Evolutionary conservation across 2,329 filamentous ascomycete genomes (phyloP).

Genomic region (Fusarium luffae): DNA sequence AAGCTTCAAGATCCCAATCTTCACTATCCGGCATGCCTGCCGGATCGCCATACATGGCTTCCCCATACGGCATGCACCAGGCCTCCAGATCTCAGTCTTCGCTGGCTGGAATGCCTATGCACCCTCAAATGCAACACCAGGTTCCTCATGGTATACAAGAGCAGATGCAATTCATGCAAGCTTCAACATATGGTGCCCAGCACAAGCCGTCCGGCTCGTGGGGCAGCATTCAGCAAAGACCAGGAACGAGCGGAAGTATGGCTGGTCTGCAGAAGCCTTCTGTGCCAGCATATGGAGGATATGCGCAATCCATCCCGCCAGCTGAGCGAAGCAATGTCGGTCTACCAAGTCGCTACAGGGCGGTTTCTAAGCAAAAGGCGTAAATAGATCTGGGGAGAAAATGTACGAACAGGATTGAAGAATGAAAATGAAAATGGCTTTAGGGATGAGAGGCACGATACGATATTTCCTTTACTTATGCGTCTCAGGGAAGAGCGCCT

Average conservation of each 20-base stretch:
- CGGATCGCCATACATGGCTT: constrained; percentile 5
- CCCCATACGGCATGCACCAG: constrained; percentile 22
- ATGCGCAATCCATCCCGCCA: constrained; percentile 19
- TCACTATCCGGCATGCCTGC: background rate
- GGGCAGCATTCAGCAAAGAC: background rate
- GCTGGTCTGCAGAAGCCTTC: background rate
- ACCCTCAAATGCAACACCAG: constrained; percentile 13
- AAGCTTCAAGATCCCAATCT: background rate
- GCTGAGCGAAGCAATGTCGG: constrained; percentile 27
- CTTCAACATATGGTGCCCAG: background rate
- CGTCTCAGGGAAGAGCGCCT: background rate
- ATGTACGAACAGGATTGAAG: background rate
- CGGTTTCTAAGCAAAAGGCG: constrained; percentile 16
- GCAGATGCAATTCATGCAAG: constrained; percentile 22
- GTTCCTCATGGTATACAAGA: constrained; percentile 15
- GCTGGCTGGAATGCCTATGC: background rate
- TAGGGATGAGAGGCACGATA: background rate
- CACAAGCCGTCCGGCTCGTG: background rate
- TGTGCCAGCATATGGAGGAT: constrained; percentile 23
- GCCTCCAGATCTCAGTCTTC: background rate
- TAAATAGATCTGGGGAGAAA: background rate
- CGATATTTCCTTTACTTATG: background rate
- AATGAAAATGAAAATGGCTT: constrained; percentile 1
- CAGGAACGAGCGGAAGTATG: background rate
- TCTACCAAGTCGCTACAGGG: constrained; percentile 24